Base-by-base conservation (phyloP, 768 basidiomycete genomes). In the Pleurotus djamor region DNA sequence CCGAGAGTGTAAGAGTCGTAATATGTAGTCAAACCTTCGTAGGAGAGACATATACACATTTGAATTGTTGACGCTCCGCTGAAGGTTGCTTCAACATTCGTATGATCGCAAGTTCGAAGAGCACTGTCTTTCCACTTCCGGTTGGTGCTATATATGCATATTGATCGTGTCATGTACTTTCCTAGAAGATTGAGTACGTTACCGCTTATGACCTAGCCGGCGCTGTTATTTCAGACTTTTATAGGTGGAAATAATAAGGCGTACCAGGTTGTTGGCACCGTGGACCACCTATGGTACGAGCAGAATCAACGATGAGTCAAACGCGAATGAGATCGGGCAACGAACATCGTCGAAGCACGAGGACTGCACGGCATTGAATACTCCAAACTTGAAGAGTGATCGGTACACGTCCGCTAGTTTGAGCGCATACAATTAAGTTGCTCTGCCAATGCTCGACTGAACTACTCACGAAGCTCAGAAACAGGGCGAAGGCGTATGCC, bases 331-430 rank as follows among this genome's bases (percentile, higher is more conserved):
- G 28, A 48, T 36, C 35, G 28, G 61, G 32, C 12, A 4, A 69
- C 85, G 59, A 67, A 94, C 94, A 63, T 81, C 79, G 50, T 90
- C 83, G 63, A 91, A 92, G 68, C 92, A 94, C 33, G 78, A 79
- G 12, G 91, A 93, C 65, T 99, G 96, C 17, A 98, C 84, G 3
- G 89, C 87, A 69, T 98, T 98, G 79, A 98, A 98, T 3, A 89
- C 83, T 0, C 87, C 86, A 63, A 96, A 97, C 66, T 90, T 91
- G 82, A 96, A 97, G 1, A 94, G 75, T 0, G 80, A 76, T 13
- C 91, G 84, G 71, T 89, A 94, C 13, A 86, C 79, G 67, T 94
- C 91, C 52, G 93, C 96, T 96, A 64, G 7, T 48, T n/a, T 21
- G 48, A 13, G 60, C 34, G 41, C 61, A n/a, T 37, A 61, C 61